Conservation (phyloP, 1,284 basidiomycete species). For the Phellinidium pouzarii region DNA sequence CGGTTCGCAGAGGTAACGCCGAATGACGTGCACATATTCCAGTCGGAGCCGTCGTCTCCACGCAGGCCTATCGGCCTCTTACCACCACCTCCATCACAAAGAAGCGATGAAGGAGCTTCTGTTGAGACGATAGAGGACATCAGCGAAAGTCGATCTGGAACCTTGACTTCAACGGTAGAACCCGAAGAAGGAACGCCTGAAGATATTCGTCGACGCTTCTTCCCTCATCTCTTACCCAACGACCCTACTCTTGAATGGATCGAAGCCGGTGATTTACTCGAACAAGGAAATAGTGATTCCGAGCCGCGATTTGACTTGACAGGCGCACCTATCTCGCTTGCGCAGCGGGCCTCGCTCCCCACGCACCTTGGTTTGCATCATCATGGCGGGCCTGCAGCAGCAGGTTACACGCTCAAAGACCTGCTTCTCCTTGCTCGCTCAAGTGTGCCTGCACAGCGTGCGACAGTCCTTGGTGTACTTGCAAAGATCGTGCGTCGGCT, state of each 20-base stretch:
- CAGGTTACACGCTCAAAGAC: conserved; percentile 87
- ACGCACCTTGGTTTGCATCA: conserved; percentile 87
- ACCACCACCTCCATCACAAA: conserved; percentile 40
- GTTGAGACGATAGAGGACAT: conserved; percentile 17
- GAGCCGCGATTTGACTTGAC: conserved; percentile 64
- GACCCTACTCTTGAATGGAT: conserved; percentile 80
- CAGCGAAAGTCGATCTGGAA: background rate
- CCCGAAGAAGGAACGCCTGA: conserved; percentile 73
- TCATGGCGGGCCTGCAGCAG: conserved; percentile 61
- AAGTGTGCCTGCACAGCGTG: conserved; percentile 78
- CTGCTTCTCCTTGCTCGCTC: conserved; percentile 80
- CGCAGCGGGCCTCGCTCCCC: conserved; percentile 51
- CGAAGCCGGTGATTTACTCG: conserved; percentile 26
- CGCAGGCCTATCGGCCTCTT: conserved; percentile 37
- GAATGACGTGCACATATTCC: conserved; percentile 63
- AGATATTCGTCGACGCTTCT: conserved; percentile 78
- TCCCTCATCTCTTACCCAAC: conserved; percentile 63
- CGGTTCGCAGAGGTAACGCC: conserved; percentile 51
- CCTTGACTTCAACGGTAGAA: conserved; percentile 23
- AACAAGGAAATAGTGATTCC: conserved; percentile 20
- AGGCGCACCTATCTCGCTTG: conserved; percentile 55
- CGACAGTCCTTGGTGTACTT: conserved; percentile 75
- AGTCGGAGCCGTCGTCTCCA: conserved; percentile 71
- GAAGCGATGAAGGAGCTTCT: conserved; percentile 27
- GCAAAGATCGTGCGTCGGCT: conserved; percentile 49